Evolutionary conservation across 257 asterid genomes (phyloP).

Genomic region (Scutellaria minor): DNA sequence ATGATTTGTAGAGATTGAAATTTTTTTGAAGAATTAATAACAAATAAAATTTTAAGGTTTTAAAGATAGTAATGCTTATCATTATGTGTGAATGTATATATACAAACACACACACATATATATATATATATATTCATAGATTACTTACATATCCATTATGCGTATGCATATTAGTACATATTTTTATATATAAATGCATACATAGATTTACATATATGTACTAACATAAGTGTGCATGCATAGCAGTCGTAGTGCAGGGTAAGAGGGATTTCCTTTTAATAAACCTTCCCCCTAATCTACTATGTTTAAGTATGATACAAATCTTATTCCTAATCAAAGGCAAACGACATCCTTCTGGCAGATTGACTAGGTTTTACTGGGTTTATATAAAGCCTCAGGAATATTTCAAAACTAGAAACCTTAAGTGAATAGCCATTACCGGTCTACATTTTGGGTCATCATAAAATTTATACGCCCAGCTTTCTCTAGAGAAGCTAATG

Average conservation of each 20-base stretch:
- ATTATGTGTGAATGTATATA: too few relatives aligned
- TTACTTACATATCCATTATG: too few relatives aligned
- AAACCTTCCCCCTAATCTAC: not conserved
- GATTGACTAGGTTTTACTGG: slow-evolving; percentile 11
- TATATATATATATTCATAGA: too few relatives aligned
- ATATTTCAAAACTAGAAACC: slow-evolving; percentile 28
- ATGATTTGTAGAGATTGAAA: not conserved
- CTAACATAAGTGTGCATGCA: not conserved
- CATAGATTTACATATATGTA: not conserved
- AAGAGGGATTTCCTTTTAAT: not conserved
- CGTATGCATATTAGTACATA: not conserved
- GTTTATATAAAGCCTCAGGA: slow-evolving; percentile 9
- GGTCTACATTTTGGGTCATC: slow-evolving; percentile 95
- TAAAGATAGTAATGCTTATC: too few relatives aligned
- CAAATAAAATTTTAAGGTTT: too few relatives aligned
- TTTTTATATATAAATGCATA: not conserved
- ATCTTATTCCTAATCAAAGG: slow-evolving; percentile 2
- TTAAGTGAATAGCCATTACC: slow-evolving; percentile 52
- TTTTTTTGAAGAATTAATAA: not conserved
- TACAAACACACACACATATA: too few relatives aligned
- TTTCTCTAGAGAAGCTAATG: slow-evolving; percentile 87
- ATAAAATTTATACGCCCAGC: slow-evolving; percentile 68
- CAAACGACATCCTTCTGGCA: not conserved
- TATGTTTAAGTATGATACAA: slow-evolving; percentile 1
- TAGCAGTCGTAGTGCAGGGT: not conserved